Evolutionary conservation across 495 filamentous ascomycete genomes (phyloP).

Genomic region (Penicillium manginii): DNA sequence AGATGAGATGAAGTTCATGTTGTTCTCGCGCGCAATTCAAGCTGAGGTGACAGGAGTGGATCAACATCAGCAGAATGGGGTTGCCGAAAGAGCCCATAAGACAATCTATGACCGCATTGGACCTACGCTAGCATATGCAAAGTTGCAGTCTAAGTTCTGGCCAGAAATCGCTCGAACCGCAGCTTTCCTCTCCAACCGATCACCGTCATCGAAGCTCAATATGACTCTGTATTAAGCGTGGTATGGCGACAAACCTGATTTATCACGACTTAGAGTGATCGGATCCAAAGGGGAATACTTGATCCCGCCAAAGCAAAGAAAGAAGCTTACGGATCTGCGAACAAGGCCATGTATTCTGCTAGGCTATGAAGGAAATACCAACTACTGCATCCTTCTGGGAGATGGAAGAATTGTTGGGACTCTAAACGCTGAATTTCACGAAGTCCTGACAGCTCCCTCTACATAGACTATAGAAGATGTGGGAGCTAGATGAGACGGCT

Average conservation of each 20-base stretch:
- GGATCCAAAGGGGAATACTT: slow-evolving; percentile 18
- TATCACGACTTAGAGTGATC: not conserved
- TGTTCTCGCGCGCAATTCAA: not conserved
- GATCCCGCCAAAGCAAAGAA: slow-evolving; percentile 24
- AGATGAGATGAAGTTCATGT: not conserved
- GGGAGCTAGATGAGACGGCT: slow-evolving; percentile 17
- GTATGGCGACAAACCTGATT: not conserved
- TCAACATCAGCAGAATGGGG: not conserved
- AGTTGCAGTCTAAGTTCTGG: not conserved
- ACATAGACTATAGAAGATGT: slow-evolving; percentile 25
- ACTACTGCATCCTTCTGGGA: slow-evolving; percentile 29
- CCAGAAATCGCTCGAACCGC: not conserved
- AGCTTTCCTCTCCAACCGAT: not conserved
- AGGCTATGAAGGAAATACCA: slow-evolving; percentile 29
- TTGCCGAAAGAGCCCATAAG: not conserved
- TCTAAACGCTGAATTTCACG: slow-evolving; percentile 22
- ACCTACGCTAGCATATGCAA: not conserved
- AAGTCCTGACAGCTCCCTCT: slow-evolving; percentile 26
- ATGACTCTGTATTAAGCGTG: not conserved
- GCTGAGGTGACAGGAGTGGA: not conserved
- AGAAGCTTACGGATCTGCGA: slow-evolving; percentile 28
- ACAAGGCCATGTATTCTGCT: slow-evolving; percentile 25
- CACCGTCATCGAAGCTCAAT: not conserved
- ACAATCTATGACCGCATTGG: not conserved
- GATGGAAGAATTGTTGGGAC: slow-evolving; percentile 27